Base-by-base conservation (phyloP, 371 early-diverging fungal species). In the Capillidium heterosporum region DNA sequence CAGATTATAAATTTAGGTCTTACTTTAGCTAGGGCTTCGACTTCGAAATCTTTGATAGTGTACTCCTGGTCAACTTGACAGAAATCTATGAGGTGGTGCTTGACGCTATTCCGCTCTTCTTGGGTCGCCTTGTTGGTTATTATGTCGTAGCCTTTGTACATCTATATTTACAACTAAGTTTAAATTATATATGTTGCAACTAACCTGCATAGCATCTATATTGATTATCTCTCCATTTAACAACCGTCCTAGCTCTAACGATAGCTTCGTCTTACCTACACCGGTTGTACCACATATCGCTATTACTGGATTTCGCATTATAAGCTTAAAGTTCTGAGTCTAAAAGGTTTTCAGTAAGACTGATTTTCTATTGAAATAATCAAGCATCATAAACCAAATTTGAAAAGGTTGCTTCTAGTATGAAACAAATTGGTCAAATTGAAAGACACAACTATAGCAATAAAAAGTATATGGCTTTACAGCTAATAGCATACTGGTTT, bases 141-240 rank as follows among this genome's bases (percentile, higher is more conserved):
- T 40, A 92, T 84, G 60, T 86, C 85, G 40, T 90, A 72, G 2
- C 91, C 93, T 60, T 79, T 73, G 66, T 94, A 95, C 1, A 92
- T 86, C 84, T 87, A 58, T 49, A 26, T 32, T 17, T 48, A 21
- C 11, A 32, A 41, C 17, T 28, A 47, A 27, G n/a, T 1, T 17
- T 19, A 35, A 3, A 26, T 17, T 29, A 29, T 27, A 28, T 1
- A 51, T 21, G 13, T 32, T 23, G 17, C n/a, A 28, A 53, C 42
- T 57, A 73, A 85, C 89, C 75, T 97, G 98, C 74, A 97, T 75
- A 11, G 94, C 81, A 63, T 97, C 98, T 0, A 86, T 88, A 64
- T 93, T 94, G 64, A 96, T 89, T 29, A 92, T 76, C 61, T 95
- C 91, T n/a, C 95, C 95, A 31, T 76, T 64, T 2, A 93, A 58